phyloP scores from a whole-genome alignment of 345 rosid species.

The Populus nigra region DNA sequence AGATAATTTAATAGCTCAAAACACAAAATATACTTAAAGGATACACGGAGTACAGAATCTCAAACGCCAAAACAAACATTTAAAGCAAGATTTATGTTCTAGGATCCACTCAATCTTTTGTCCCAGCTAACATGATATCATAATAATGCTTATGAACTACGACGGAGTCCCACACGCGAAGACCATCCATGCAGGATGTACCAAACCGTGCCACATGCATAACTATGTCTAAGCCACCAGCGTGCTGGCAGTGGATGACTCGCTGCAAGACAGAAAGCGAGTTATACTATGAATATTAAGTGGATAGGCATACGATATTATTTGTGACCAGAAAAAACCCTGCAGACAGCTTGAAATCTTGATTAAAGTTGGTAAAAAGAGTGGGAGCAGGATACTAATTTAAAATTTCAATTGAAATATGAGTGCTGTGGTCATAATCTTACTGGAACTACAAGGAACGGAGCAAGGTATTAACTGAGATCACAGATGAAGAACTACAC shows the following conservation, averaged over 20 bases:
- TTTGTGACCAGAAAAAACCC: neutral
- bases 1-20: neutral
- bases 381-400: neutral
- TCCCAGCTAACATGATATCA: neutral
- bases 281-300: neutral
- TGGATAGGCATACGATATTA: neutral
- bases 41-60: neutral
- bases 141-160: conserved; percentile 3
- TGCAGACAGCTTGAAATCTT: neutral
- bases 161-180: neutral
- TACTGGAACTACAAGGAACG: neutral
- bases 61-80: neutral
- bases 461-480: neutral
- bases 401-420: neutral
- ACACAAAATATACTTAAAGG: neutral
- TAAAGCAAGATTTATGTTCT: conserved; percentile 1
- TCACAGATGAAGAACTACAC: neutral
- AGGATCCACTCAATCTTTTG: neutral
- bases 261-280: conserved; percentile 39
- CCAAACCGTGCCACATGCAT: conserved; percentile 7
- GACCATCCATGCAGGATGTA: conserved; percentile 6
- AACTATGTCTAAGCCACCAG: conserved; percentile 49
- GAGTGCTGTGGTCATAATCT: neutral
- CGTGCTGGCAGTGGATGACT: conserved; percentile 66
- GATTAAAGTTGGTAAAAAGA: neutral